A percentile compares a stretch with the other conserved stretches of the same genome.
phyloP scores from a whole-genome alignment of 495 filamentous ascomycete species.

The Neurospora sp. region DNA sequence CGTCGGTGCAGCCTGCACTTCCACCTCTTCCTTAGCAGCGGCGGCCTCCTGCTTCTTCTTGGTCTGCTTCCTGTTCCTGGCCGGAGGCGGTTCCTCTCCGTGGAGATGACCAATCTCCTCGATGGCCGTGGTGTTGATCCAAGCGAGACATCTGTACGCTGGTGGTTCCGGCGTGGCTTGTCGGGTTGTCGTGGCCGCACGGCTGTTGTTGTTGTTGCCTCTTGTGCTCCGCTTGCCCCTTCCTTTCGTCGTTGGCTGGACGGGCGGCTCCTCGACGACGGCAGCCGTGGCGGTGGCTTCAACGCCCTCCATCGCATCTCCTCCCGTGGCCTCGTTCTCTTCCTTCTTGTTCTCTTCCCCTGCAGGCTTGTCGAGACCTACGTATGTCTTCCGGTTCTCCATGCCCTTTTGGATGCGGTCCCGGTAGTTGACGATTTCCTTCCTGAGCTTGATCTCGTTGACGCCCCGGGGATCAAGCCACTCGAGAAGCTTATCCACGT shows the following conservation, averaged over 20 bases:
- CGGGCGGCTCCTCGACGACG: background rate
- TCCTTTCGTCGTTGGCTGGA: conserved; percentile 23
- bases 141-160: conserved; percentile 63
- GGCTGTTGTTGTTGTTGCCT: conserved; percentile 28
- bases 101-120: conserved; percentile 75
- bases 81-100: conserved; percentile 60
- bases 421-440: conserved; percentile 70
- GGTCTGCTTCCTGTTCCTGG: conserved; percentile 48
- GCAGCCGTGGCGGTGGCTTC: background rate
- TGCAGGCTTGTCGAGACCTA: conserved; percentile 32
- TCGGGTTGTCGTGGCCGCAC: conserved; percentile 41
- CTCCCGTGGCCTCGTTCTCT: conserved; percentile 20
- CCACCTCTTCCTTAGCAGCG: conserved; percentile 7
- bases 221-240: conserved; percentile 66
- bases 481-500: conserved; percentile 64
- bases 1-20: conserved; percentile 4
- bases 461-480: conserved; percentile 83
- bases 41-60: conserved; percentile 23
- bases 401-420: conserved; percentile 73
- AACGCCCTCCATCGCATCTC: conserved; percentile 10
- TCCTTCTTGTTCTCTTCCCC: conserved; percentile 42
- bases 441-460: conserved; percentile 74
- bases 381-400: conserved; percentile 63
- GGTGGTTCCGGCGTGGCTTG: conserved; percentile 35
- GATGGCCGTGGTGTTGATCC: conserved; percentile 71